These are phyloP conservation scores for Lipomyces lipofer DNA, from an alignment of 805 yeast species.

Conservation along the genomic window DNA sequence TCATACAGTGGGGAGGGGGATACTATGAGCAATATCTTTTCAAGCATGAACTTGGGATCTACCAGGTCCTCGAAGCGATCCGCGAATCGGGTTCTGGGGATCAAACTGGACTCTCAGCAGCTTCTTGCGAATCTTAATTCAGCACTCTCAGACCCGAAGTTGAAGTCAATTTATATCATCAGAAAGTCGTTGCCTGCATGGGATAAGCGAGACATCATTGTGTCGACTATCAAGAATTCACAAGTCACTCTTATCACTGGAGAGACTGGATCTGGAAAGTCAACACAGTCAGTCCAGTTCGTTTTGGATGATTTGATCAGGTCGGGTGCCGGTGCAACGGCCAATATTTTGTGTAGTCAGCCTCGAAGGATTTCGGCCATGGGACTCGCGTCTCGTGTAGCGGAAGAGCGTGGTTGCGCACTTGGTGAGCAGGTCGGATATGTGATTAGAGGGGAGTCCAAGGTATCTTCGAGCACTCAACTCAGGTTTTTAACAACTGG, in stretches of 20 bases:
- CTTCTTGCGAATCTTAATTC: conserved; percentile 43
- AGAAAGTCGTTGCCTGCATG: conserved; percentile 81
- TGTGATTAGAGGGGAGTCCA: conserved; percentile 85
- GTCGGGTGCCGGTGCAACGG: conserved; percentile 48
- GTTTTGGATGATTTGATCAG: conserved; percentile 62
- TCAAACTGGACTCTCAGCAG: conserved; percentile 27
- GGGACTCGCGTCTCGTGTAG: conserved; percentile 89
- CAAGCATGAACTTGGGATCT: conserved; percentile 15
- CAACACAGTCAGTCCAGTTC: conserved; percentile 92
- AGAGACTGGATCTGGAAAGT: conserved; percentile 97
- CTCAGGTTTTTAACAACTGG: conserved; percentile 92
- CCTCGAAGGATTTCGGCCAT: conserved; percentile 95
- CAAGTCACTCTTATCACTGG: conserved; percentile 83
- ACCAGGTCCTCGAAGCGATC: conserved; percentile 1
- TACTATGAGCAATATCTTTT: conserved; percentile 13
- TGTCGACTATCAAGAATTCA: conserved; percentile 56
- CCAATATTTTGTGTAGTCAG: conserved; percentile 79
- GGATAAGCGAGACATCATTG: conserved; percentile 59
- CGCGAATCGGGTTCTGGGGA: not conserved
- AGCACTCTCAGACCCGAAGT: conserved; percentile 41
- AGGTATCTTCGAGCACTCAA: conserved; percentile 60
- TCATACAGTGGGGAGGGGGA: conserved; percentile 36
- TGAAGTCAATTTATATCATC: conserved; percentile 44
- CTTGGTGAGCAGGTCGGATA: conserved; percentile 85
- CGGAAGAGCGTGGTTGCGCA: conserved; percentile 69